phyloP scores from a whole-genome alignment of 352 stramenopile genomes.

The Globisporangium sylvaticum region DNA sequence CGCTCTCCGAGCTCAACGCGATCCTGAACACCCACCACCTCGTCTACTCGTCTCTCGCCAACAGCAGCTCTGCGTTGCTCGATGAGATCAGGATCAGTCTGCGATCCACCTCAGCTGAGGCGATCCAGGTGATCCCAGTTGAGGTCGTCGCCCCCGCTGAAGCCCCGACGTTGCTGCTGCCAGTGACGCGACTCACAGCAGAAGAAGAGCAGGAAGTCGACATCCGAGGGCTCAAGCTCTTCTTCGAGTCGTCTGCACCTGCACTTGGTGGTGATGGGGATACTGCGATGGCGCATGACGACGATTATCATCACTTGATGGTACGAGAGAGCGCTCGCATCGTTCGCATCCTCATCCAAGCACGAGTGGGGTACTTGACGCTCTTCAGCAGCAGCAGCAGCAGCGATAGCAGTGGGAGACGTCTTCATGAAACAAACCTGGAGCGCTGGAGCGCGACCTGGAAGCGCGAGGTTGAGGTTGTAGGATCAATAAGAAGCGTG shows the following conservation, averaged over 20 bases:
- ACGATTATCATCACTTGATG: neutral
- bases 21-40: constrained; percentile 6
- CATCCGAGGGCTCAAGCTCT: constrained; percentile 13
- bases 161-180: constrained; percentile 8
- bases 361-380: constrained; percentile 9
- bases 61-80: neutral
- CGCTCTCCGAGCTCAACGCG: constrained; percentile 14
- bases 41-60: constrained; percentile 4
- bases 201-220: constrained; percentile 4
- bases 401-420: neutral
- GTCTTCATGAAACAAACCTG: neutral
- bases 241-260: neutral
- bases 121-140: constrained; percentile 5
- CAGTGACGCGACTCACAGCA: neutral
- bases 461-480: constrained; percentile 9
- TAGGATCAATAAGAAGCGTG: neutral
- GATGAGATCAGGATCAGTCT: constrained; percentile 15
- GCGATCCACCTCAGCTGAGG: neutral
- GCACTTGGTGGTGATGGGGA: neutral
- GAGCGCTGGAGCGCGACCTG: neutral
- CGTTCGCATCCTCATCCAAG: constrained; percentile 3
- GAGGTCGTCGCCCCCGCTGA: constrained; percentile 1
- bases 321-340: neutral
- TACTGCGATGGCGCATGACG: neutral
- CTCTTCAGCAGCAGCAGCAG: neutral